Conservation (phyloP, 31 red algal species). For the Odonthalia washingtoniensis region DNA sequence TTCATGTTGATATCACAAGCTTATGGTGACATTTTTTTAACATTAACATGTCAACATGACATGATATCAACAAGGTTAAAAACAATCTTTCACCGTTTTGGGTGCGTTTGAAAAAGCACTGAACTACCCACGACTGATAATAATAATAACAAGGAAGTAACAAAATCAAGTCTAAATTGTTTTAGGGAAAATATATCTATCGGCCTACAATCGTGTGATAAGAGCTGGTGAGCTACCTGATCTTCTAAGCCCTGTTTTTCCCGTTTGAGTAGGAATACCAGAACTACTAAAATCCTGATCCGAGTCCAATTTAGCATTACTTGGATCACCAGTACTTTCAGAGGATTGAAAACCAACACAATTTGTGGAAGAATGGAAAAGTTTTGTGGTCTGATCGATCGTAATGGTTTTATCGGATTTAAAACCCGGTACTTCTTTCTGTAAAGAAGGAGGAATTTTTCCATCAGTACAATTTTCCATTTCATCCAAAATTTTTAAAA, state of each 20-base stretch:
- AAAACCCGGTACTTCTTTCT: background rate
- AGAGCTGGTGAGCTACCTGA: background rate
- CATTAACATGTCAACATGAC: too few species aligned
- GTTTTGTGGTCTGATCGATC: background rate
- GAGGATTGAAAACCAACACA: background rate
- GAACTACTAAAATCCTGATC: background rate
- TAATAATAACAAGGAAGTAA: too few species aligned
- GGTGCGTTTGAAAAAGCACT: too few species aligned
- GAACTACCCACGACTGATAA: too few species aligned
- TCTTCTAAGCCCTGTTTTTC: background rate
- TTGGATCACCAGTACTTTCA: background rate
- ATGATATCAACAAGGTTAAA: too few species aligned
- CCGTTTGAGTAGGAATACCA: background rate
- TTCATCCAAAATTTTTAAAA: conserved; percentile 80
- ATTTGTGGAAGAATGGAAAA: background rate
- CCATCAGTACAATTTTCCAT: conserved; percentile 69
- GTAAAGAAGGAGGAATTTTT: conserved; percentile 54
- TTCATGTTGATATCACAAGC: too few species aligned
- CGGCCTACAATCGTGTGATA: background rate
- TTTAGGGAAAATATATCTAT: too few species aligned
- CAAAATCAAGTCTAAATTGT: too few species aligned
- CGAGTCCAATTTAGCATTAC: background rate
- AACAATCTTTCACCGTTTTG: too few species aligned
- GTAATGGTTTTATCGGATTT: background rate
- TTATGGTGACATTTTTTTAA: too few species aligned